phyloP scores from a whole-genome alignment of 257 asterid species.

The Solanum okadae region DNA sequence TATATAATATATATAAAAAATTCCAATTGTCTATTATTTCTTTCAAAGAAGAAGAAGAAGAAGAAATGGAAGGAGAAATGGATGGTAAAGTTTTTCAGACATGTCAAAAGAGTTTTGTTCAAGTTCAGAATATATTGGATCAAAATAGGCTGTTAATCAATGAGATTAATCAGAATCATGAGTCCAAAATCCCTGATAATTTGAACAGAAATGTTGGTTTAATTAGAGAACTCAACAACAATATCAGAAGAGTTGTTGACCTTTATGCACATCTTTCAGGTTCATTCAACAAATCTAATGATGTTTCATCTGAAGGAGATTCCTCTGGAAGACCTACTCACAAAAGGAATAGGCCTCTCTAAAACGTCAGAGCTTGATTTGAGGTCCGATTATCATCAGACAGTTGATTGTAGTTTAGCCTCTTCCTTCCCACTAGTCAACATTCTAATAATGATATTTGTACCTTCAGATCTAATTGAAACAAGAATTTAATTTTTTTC shows the following conservation, averaged over 20 bases:
- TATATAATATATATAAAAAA: background rate
- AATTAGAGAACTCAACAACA: slow-evolving; percentile 75
- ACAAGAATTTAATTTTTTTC: slow-evolving; percentile 8
- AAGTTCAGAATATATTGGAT: slow-evolving; percentile 70
- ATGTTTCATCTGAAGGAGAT: slow-evolving; percentile 71
- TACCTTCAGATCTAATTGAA: slow-evolving; percentile 33
- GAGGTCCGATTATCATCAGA: background rate
- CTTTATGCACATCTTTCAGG: slow-evolving; percentile 71
- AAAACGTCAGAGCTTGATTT: background rate
- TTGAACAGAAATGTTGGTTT: slow-evolving; percentile 73
- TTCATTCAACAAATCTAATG: slow-evolving; percentile 47
- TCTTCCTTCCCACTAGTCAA: background rate
- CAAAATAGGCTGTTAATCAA: slow-evolving; percentile 68
- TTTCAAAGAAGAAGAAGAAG: background rate
- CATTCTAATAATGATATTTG: slow-evolving; percentile 22
- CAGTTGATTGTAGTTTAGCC: background rate
- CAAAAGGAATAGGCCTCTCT: slow-evolving; percentile 63
- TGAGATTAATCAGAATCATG: slow-evolving; percentile 86
- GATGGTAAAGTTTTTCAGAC: slow-evolving; percentile 64
- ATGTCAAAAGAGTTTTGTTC: slow-evolving; percentile 75
- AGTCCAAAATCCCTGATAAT: slow-evolving; percentile 74
- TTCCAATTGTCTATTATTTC: background rate
- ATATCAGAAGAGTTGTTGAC: slow-evolving; percentile 75
- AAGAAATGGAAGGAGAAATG: slow-evolving; percentile 13
- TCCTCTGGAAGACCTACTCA: slow-evolving; percentile 22